Evolutionary conservation across 148 eudicot genomes (phyloP).

Genomic region (Silene uniflora): DNA sequence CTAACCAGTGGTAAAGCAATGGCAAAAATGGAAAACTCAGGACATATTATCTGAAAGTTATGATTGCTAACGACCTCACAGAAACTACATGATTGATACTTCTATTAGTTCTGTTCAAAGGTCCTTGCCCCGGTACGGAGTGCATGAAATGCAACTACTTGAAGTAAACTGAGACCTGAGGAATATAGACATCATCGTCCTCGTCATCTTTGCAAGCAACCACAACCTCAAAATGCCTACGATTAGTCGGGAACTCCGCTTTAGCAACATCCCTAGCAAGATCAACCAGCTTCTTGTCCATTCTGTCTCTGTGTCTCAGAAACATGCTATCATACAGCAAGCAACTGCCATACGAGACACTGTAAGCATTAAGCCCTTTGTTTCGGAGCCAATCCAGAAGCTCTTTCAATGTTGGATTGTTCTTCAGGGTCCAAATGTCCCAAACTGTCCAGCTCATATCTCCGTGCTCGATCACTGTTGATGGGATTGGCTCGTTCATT

Average conservation of each 20-base stretch:
- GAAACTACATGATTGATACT: conserved; percentile 2
- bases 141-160: conserved; percentile 20
- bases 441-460: conserved; percentile 67
- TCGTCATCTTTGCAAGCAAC: conserved; percentile 59
- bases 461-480: conserved; percentile 56
- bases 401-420: conserved; percentile 46
- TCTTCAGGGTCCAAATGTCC: conserved; percentile 52
- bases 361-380: conserved; percentile 61
- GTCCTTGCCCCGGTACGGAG: not conserved
- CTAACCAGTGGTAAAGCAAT: not conserved
- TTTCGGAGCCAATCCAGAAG: conserved; percentile 61
- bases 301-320: conserved; percentile 44
- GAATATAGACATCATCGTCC: conserved; percentile 55
- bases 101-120: conserved; percentile 8
- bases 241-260: conserved; percentile 44
- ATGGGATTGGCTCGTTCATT: conserved; percentile 58
- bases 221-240: conserved; percentile 47
- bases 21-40: not conserved
- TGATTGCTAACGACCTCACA: not conserved
- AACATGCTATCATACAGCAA: conserved; percentile 64
- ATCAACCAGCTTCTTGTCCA: conserved; percentile 53
- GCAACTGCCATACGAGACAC: conserved; percentile 65
- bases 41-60: not conserved
- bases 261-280: conserved; percentile 48
- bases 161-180: conserved; percentile 51